These are phyloP conservation scores for Sabuloglossum arenarium DNA, from an alignment of 495 filamentous ascomycete species.

Conservation along the genomic window DNA sequence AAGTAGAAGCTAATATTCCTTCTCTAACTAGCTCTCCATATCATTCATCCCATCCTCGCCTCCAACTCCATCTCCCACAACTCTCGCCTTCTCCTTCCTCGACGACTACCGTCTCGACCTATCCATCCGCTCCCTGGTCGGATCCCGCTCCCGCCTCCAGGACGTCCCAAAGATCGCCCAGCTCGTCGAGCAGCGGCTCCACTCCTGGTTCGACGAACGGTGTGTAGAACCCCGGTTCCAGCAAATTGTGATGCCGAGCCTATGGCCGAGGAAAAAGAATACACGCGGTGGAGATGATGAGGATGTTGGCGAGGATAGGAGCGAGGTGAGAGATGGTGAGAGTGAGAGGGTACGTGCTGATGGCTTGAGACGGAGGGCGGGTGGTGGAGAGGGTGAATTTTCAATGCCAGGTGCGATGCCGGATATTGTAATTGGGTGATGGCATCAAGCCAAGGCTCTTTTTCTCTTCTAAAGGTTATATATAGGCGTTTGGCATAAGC, in stretches of 20 bases:
- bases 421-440: neutral
- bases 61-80: constrained; percentile 35
- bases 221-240: constrained; percentile 92
- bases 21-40: constrained; percentile 36
- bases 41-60: constrained; percentile 55
- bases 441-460: neutral
- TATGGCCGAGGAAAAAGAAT: constrained; percentile 84
- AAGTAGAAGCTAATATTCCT: neutral
- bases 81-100: constrained; percentile 82
- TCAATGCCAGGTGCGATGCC: neutral
- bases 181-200: constrained; percentile 72
- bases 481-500: neutral
- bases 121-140: constrained; percentile 75
- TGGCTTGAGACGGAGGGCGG: neutral
- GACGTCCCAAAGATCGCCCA: constrained; percentile 97
- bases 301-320: constrained; percentile 20
- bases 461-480: neutral
- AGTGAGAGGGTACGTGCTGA: neutral
- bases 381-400: neutral
- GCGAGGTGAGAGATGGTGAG: constrained; percentile 11
- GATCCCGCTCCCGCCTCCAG: constrained; percentile 70
- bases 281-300: constrained; percentile 42
- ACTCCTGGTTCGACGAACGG: constrained; percentile 93
- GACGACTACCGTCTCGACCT: constrained; percentile 92
- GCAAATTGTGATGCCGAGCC: constrained; percentile 75